Percentiles rank a stretch among this genome's conserved stretches.
Conservation (phyloP, 768 basidiomycete species). For the Boletus reticuloceps region DNA sequence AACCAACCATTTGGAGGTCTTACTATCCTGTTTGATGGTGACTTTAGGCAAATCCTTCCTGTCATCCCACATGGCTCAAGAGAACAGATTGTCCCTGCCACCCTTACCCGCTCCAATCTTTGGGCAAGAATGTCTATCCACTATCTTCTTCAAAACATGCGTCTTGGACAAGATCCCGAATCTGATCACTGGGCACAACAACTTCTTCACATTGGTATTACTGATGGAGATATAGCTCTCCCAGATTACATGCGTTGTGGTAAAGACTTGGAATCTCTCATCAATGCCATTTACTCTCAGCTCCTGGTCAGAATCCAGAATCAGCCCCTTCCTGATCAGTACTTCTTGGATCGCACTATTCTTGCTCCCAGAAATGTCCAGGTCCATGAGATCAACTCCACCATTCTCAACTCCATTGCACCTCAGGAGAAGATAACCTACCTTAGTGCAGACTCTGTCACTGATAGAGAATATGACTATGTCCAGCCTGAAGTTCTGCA, state of each 20-base stretch:
- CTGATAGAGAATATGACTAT: too few relatives aligned
- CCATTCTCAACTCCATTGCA: background rate
- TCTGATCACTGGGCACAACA: constrained; percentile 35
- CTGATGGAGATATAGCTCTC: background rate
- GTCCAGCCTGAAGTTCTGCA: too few relatives aligned
- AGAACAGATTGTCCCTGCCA: constrained; percentile 38
- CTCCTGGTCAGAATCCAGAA: background rate
- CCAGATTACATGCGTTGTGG: background rate
- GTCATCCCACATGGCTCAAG: constrained; percentile 38
- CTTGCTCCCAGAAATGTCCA: background rate
- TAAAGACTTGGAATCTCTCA: background rate
- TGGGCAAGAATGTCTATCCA: constrained; percentile 37
- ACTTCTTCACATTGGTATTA: constrained; percentile 20
- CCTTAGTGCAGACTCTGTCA: background rate
- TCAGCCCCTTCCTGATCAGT: background rate
- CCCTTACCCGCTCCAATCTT: constrained; percentile 34
- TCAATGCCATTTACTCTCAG: background rate
- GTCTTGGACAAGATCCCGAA: constrained; percentile 29
- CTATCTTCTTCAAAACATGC: constrained; percentile 41
- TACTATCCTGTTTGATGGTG: too few relatives aligned
- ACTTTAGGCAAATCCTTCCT: constrained; percentile 13
- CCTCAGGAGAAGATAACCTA: background rate
- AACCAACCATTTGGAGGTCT: too few relatives aligned
- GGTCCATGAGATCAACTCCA: background rate
- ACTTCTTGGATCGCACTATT: background rate